phyloP scores from a whole-genome alignment of 2,329 filamentous ascomycete genomes.

The Cercospora brassicicola region DNA sequence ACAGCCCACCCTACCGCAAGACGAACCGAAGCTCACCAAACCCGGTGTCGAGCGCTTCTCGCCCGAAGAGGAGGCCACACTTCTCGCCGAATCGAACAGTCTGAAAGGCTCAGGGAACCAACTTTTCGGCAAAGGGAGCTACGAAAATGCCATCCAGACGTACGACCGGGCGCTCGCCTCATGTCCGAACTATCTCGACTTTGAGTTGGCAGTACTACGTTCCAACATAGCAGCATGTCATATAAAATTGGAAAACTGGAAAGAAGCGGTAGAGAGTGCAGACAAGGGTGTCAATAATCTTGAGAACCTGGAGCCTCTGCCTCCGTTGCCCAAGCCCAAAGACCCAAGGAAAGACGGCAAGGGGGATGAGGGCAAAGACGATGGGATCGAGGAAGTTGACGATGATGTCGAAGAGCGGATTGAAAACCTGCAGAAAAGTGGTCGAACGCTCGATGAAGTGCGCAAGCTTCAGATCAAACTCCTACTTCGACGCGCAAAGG shows the following conservation, averaged over 20 bases:
- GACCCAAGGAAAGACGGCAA: conserved; percentile 26
- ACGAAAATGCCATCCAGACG: conserved; percentile 73
- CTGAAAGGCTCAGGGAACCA: conserved; percentile 76
- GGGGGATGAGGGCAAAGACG: conserved; percentile 35
- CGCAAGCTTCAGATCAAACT: conserved; percentile 78
- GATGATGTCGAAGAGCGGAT: conserved; percentile 46
- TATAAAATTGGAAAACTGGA: conserved; percentile 81
- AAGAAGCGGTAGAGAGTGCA: conserved; percentile 73
- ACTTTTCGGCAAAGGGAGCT: conserved; percentile 71
- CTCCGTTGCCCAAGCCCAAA: conserved; percentile 31
- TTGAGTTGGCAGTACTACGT: conserved; percentile 80
- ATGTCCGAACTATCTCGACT: conserved; percentile 82
- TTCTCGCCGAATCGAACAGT: conserved; percentile 69
- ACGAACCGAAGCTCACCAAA: conserved; percentile 10
- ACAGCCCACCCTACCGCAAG: conserved; percentile 14
- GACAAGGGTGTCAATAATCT: conserved; percentile 71
- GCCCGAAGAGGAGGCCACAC: conserved; percentile 51
- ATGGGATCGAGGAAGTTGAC: conserved; percentile 54
- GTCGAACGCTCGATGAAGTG: conserved; percentile 61
- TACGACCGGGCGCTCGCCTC: conserved; percentile 78
- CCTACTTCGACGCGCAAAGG: conserved; percentile 74
- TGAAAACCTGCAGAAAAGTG: conserved; percentile 44
- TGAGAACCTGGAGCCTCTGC: conserved; percentile 58
- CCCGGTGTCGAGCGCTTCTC: conserved; percentile 38
- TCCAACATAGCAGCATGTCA: conserved; percentile 90